Evolutionary conservation across 345 rosid species (phyloP).

Genomic region (Hibiscus syriacus): DNA sequence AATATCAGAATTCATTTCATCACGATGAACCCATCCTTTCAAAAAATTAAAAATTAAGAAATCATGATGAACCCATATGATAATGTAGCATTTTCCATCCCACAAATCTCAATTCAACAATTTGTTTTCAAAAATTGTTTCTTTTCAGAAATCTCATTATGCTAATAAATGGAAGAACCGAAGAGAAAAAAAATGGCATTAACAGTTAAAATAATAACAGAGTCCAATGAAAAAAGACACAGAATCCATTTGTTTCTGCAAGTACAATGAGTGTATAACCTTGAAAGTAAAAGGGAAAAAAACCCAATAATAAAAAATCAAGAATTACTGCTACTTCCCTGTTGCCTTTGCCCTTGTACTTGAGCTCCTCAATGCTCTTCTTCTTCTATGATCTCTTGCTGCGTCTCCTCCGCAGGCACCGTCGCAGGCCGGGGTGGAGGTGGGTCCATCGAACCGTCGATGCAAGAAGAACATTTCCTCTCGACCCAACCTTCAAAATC

Average conservation of each 20-base stretch:
- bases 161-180: background rate
- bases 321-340: constrained; percentile 17
- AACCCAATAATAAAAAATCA: constrained; percentile 1
- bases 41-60: too few relatives aligned
- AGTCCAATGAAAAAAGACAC: background rate
- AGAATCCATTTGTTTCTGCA: background rate
- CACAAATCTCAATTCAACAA: background rate
- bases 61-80: background rate
- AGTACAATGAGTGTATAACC: constrained; percentile 7
- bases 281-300: background rate
- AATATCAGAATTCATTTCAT: too few relatives aligned
- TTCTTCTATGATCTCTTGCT: constrained; percentile 22
- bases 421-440: constrained; percentile 24
- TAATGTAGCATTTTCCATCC: background rate
- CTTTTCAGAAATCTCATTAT: background rate
- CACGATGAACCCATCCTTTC: background rate
- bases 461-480: constrained; percentile 57
- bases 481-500: constrained; percentile 66
- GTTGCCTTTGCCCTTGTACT: constrained; percentile 12
- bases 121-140: background rate
- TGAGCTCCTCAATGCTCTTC: constrained; percentile 19
- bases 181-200: background rate
- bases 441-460: constrained; percentile 41
- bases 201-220: background rate
- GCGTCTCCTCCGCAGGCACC: constrained; percentile 18